Conservation (phyloP, 805 yeast species). For the Wickerhamiella australiensis region DNA sequence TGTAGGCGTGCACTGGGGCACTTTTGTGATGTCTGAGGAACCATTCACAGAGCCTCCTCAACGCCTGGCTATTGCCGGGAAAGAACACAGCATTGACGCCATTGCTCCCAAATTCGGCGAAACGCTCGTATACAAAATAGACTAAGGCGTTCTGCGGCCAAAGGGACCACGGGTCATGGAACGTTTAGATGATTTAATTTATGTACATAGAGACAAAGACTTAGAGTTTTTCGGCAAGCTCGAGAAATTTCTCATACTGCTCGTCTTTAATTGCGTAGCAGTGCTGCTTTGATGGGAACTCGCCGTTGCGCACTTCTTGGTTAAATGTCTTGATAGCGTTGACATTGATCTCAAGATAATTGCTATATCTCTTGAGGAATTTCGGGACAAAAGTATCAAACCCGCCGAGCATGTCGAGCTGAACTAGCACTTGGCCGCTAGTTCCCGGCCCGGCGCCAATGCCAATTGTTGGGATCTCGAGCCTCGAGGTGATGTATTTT, state of each 20-base stretch:
- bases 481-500: slow-evolving; percentile 42
- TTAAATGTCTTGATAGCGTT: slow-evolving; percentile 43
- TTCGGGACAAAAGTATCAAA: slow-evolving; percentile 45
- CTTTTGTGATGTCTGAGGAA: slow-evolving; percentile 80
- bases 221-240: slow-evolving; percentile 17
- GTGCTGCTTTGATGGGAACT: slow-evolving; percentile 57
- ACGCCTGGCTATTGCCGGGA: slow-evolving; percentile 41
- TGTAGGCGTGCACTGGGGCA: slow-evolving; percentile 95
- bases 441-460: slow-evolving; percentile 85
- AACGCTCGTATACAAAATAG: slow-evolving; percentile 39
- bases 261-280: slow-evolving; percentile 60
- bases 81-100: slow-evolving; percentile 28
- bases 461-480: slow-evolving; percentile 76
- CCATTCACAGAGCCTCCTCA: slow-evolving; percentile 74
- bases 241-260: slow-evolving; percentile 37
- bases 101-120: slow-evolving; percentile 69
- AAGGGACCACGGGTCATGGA: no score
- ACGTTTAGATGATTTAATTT: background rate
- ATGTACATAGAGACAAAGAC: background rate
- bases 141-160: no score
- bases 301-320: slow-evolving; percentile 41
- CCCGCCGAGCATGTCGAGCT: slow-evolving; percentile 67
- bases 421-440: slow-evolving; percentile 83
- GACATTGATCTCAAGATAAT: slow-evolving; percentile 39
- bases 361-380: slow-evolving; percentile 61